A percentile compares a stretch with the other conserved stretches of the same genome.
Conservation (phyloP, 495 filamentous ascomycete species). For the Trichoderma virens region DNA sequence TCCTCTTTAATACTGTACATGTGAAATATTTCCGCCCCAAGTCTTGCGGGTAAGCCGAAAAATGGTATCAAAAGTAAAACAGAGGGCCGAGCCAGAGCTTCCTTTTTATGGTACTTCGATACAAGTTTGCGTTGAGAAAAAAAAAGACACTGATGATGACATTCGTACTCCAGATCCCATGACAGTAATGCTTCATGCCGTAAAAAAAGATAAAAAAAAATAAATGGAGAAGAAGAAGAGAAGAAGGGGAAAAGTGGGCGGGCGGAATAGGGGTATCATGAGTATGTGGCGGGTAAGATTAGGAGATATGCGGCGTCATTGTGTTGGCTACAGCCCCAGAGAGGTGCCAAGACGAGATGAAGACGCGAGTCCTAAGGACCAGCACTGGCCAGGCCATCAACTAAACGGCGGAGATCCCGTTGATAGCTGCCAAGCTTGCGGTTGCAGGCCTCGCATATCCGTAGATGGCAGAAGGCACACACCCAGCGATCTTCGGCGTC, state of each 20-base stretch:
- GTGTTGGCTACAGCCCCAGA: not conserved
- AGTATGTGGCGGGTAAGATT: not conserved
- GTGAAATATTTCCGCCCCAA: not conserved
- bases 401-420: conserved; percentile 9
- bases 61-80: not conserved
- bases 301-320: not conserved
- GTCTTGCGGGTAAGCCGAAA: not conserved
- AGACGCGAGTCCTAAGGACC: not conserved
- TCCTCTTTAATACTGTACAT: conserved; percentile 1
- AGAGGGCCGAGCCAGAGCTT: not conserved
- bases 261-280: conserved; percentile 1
- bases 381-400: not conserved
- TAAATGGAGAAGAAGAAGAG: not conserved
- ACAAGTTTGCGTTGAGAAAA: not conserved
- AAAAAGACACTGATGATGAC: not conserved
- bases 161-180: not conserved
- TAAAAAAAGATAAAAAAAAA: not conserved
- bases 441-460: conserved; percentile 11
- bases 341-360: not conserved
- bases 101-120: not conserved
- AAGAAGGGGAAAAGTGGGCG: not conserved
- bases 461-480: conserved; percentile 12
- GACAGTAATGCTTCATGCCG: not conserved
- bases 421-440: not conserved
- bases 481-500: conserved; percentile 9